Evolutionary conservation across 805 yeast genomes (phyloP).

Genomic region (Yamadazyma tumulicola): DNA sequence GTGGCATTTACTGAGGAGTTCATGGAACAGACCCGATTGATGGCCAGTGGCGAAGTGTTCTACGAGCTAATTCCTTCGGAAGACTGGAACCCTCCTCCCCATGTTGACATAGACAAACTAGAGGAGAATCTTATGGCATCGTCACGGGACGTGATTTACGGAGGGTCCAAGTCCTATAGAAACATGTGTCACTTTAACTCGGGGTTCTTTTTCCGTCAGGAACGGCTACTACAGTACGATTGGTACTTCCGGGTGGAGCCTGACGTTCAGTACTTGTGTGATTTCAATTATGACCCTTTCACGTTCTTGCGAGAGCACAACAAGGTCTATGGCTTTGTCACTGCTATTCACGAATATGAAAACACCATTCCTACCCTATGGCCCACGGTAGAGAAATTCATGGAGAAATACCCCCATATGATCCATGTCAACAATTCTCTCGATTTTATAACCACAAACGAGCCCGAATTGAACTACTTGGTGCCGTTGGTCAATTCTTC

Average conservation of each 20-base stretch:
- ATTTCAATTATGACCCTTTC: slow-evolving; percentile 55
- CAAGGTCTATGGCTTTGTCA: slow-evolving; percentile 48
- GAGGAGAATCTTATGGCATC: slow-evolving; percentile 20
- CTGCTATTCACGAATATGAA: slow-evolving; percentile 50
- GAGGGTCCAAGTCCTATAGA: slow-evolving; percentile 48
- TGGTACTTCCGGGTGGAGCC: slow-evolving; percentile 66
- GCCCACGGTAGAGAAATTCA: slow-evolving; percentile 45
- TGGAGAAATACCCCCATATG: slow-evolving; percentile 41
- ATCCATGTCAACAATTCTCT: slow-evolving; percentile 47
- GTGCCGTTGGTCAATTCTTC: slow-evolving; percentile 18
- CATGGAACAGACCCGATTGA: slow-evolving; percentile 38
- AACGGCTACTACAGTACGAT: slow-evolving; percentile 42
- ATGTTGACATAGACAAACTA: slow-evolving; percentile 29
- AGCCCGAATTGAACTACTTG: slow-evolving; percentile 24
- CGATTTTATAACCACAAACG: slow-evolving; percentile 44
- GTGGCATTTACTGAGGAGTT: slow-evolving; percentile 40
- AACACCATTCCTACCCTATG: slow-evolving; percentile 53
- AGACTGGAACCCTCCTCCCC: slow-evolving; percentile 41
- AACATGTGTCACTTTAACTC: slow-evolving; percentile 75
- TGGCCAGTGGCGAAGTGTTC: slow-evolving; percentile 41
- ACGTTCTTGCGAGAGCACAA: slow-evolving; percentile 37
- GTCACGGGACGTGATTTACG: slow-evolving; percentile 35
- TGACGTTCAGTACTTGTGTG: slow-evolving; percentile 52
- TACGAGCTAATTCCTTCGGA: slow-evolving; percentile 38
- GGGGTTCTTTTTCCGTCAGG: slow-evolving; percentile 54